A percentile compares a stretch with the other conserved stretches of the same genome.
These are phyloP conservation scores for Pugionium dolabratum DNA, from an alignment of 345 rosid genomes.

Conservation along the genomic window DNA sequence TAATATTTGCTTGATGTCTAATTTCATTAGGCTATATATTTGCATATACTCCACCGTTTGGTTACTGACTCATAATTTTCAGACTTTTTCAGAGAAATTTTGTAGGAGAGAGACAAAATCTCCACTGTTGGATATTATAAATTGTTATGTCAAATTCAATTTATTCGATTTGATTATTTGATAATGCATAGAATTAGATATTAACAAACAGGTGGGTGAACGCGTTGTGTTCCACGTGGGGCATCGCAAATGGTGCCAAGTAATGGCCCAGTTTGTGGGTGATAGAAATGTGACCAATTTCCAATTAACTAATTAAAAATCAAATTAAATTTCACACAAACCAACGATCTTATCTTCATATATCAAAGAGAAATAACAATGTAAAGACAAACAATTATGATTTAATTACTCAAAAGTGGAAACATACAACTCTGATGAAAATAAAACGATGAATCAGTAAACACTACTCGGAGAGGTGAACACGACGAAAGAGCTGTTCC, in stretches of 20 bases:
- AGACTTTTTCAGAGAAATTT: not conserved
- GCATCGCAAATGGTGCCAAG: conserved; percentile 27
- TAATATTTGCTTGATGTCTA: too few species aligned
- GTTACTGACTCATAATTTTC: not conserved
- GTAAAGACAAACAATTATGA: conserved; percentile 1
- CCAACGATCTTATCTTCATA: conserved; percentile 21
- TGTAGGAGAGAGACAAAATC: too few species aligned
- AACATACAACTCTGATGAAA: conserved; percentile 4
- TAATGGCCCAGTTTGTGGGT: conserved; percentile 21
- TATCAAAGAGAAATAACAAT: conserved; percentile 12
- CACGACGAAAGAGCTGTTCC: conserved; percentile 38
- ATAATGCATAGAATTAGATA: not conserved
- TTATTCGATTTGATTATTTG: not conserved
- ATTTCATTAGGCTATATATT: too few species aligned
- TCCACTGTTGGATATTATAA: not conserved
- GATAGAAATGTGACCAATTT: conserved; percentile 7
- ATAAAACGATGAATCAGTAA: conserved; percentile 13
- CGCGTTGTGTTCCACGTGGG: conserved; percentile 26
- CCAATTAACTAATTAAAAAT: not conserved
- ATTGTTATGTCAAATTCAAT: not conserved
- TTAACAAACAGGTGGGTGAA: conserved; percentile 20
- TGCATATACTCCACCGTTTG: not conserved
- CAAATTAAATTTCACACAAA: conserved; percentile 12
- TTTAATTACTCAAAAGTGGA: not conserved
- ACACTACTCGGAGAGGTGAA: not conserved